Conservation (phyloP, 192 early-diverging fungal species). For the Coemansia sp. region DNA sequence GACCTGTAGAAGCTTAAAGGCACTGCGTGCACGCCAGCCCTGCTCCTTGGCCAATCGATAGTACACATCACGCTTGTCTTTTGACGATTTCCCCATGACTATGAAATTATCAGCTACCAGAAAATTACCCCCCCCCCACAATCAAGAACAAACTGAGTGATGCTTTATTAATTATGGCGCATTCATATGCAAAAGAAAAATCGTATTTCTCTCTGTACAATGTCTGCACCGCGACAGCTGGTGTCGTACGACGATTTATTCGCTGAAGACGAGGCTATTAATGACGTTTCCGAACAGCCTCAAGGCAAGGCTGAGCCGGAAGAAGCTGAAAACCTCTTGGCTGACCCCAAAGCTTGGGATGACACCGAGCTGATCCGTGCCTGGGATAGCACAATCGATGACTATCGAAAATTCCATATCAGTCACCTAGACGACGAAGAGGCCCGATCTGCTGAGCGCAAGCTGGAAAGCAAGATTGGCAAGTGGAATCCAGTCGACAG, state of each 20-base stretch:
- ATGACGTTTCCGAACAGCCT: neutral
- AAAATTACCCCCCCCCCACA: too few relatives aligned
- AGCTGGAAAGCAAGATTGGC: slow-evolving; percentile 24
- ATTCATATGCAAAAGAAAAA: too few relatives aligned
- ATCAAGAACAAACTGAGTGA: slow-evolving; percentile 5
- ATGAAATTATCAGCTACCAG: too few relatives aligned
- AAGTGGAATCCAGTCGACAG: slow-evolving; percentile 15
- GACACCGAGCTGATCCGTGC: slow-evolving; percentile 61
- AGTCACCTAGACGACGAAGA: slow-evolving; percentile 19
- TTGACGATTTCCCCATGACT: slow-evolving; percentile 78
- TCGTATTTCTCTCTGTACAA: neutral
- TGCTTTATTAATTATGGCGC: too few relatives aligned
- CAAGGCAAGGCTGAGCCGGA: neutral
- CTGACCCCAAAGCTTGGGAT: slow-evolving; percentile 54
- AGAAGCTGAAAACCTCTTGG: slow-evolving; percentile 6
- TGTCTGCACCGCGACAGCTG: slow-evolving; percentile 29
- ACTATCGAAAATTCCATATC: slow-evolving; percentile 54
- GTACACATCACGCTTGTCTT: slow-evolving; percentile 95
- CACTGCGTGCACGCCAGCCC: slow-evolving; percentile 94
- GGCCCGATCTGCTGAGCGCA: slow-evolving; percentile 20
- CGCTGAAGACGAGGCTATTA: slow-evolving; percentile 9
- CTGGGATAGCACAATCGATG: slow-evolving; percentile 61
- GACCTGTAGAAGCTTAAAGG: slow-evolving; percentile 96
- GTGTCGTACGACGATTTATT: slow-evolving; percentile 47
- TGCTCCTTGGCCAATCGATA: slow-evolving; percentile 97